phyloP scores from a whole-genome alignment of 106 monocot genomes.

The Ottelia alismoides region DNA sequence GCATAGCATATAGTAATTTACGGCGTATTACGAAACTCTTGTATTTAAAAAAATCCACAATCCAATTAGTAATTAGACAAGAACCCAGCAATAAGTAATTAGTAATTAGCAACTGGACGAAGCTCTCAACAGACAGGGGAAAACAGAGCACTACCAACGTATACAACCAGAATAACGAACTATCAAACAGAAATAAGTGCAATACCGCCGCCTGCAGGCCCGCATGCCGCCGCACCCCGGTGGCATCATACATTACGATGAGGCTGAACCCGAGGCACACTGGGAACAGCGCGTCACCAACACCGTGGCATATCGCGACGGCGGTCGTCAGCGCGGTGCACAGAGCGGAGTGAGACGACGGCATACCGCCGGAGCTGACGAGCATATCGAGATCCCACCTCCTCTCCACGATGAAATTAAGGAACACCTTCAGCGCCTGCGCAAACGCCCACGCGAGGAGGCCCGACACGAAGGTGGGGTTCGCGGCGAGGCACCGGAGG shows the following conservation, averaged over 20 bases:
- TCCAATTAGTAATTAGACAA: too few species aligned
- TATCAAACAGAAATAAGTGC: too few species aligned
- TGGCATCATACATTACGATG: conserved; percentile 99
- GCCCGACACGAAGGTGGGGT: conserved; percentile 92
- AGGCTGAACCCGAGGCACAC: conserved; percentile 82
- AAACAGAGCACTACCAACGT: too few species aligned
- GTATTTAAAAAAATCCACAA: too few species aligned
- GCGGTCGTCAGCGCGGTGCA: conserved; percentile 71
- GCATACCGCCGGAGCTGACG: conserved; percentile 79
- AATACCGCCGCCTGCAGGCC: conserved; percentile 96
- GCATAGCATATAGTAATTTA: too few species aligned
- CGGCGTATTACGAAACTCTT: too few species aligned
- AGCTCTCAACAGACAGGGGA: too few species aligned
- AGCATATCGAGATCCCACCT: conserved; percentile 65
- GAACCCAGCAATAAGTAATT: too few species aligned
- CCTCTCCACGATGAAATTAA: conserved; percentile 75
- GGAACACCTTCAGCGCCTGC: conserved; percentile 59
- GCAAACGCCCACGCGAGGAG: conserved; percentile 64
- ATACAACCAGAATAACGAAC: too few species aligned
- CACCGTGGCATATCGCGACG: conserved; percentile 73
- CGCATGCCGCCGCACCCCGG: conserved; percentile 73
- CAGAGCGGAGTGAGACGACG: conserved; percentile 80
- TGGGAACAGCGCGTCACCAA: conserved; percentile 60
- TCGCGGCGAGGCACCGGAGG: conserved; percentile 33
- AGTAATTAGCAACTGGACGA: too few species aligned